These are phyloP conservation scores for Apiotrichum gracile DNA, from an alignment of 1,284 basidiomycete species.

Conservation along the genomic window DNA sequence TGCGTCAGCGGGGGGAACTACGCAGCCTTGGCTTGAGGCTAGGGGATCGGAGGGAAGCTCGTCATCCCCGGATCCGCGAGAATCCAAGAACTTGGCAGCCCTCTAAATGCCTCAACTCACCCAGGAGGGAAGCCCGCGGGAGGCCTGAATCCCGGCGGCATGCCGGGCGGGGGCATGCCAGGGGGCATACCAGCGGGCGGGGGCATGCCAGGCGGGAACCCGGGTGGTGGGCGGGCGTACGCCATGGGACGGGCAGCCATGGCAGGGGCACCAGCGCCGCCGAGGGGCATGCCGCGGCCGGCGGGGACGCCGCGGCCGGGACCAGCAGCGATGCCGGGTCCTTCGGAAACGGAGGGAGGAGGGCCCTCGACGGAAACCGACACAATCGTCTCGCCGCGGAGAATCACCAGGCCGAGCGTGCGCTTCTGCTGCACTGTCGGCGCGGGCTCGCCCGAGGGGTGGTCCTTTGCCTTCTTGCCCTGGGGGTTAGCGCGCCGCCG, in stretches of 20 bases:
- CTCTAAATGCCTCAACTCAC: too few species aligned
- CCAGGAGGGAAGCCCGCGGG: constrained; percentile 64
- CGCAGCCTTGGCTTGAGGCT: too few species aligned
- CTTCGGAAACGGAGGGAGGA: constrained; percentile 88
- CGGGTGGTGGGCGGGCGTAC: constrained; percentile 56
- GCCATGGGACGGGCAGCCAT: constrained; percentile 77
- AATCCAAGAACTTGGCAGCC: too few species aligned
- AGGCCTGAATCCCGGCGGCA: constrained; percentile 73
- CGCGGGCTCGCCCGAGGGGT: constrained; percentile 52
- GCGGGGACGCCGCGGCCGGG: constrained; percentile 93
- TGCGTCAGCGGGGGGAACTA: background rate
- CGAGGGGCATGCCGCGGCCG: constrained; percentile 95
- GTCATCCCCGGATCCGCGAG: too few species aligned
- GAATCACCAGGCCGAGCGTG: constrained; percentile 87
- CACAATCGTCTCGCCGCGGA: constrained; percentile 94
- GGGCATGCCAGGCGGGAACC: constrained; percentile 63
- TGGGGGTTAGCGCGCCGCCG: constrained; percentile 6
- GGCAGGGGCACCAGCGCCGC: constrained; percentile 63
- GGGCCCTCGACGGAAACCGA: constrained; percentile 93
- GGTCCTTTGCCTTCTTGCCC: constrained; percentile 46
- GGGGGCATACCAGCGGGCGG: constrained; percentile 21
- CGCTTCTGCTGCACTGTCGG: constrained; percentile 94
- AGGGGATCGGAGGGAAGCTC: too few species aligned
- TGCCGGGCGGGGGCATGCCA: constrained; percentile 27
- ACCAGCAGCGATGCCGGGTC: constrained; percentile 56